Conservation (phyloP, 495 filamentous ascomycete species). For the Oidiodendron maius region DNA sequence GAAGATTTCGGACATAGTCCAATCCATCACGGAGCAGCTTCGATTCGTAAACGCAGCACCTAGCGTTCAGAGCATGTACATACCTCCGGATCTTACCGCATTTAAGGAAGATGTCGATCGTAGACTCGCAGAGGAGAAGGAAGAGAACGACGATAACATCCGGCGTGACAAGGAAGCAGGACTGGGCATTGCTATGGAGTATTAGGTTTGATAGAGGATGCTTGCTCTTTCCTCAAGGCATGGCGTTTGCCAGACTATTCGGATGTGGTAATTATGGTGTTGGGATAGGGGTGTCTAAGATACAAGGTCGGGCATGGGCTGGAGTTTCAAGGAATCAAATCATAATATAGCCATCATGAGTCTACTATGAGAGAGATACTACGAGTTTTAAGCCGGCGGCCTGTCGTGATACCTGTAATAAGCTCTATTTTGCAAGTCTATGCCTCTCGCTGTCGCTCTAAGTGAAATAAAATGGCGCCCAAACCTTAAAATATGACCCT, state of each 20-base stretch:
- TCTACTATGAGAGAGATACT: no score
- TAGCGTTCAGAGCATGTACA: slow-evolving; percentile 76
- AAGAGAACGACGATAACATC: slow-evolving; percentile 23
- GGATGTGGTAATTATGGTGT: no score
- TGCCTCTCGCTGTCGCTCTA: no score
- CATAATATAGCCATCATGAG: no score
- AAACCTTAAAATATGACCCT: no score
- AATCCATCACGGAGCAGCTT: slow-evolving; percentile 76
- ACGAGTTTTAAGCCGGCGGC: no score
- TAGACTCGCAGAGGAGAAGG: slow-evolving; percentile 64
- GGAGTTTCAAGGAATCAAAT: background rate
- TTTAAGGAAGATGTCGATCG: slow-evolving; percentile 76
- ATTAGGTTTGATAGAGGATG: slow-evolving; percentile 3
- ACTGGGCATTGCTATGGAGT: slow-evolving; percentile 22
- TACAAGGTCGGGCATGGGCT: no score
- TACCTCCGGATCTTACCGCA: slow-evolving; percentile 70
- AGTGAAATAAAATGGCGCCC: no score
- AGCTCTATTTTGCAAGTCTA: no score
- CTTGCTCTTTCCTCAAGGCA: background rate
- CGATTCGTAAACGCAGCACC: slow-evolving; percentile 79
- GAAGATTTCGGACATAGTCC: slow-evolving; percentile 67
- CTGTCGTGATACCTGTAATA: no score
- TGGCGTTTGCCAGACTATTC: slow-evolving; percentile 14
- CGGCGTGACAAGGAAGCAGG: slow-evolving; percentile 17
- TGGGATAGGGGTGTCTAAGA: no score